Evolutionary conservation across 805 yeast genomes (phyloP).

Genomic region (Naumovozyma dairenensis): DNA sequence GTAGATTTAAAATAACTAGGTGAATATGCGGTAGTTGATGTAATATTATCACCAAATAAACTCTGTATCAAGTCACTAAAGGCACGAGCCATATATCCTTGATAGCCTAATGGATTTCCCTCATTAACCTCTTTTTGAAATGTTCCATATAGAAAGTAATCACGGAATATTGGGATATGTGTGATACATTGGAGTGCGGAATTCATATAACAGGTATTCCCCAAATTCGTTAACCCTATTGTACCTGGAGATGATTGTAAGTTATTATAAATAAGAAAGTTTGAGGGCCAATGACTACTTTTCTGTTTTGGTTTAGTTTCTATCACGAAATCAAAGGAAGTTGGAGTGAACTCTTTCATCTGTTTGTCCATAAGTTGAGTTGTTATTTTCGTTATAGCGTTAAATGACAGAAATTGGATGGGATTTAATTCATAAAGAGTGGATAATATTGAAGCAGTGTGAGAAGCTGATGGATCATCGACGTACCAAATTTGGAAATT

Average conservation of each 20-base stretch:
- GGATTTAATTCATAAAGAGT: conserved; percentile 21
- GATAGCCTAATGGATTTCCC: conserved; percentile 75
- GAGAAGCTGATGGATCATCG: conserved; percentile 7
- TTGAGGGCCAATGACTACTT: conserved; percentile 32
- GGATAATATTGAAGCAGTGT: conserved; percentile 4
- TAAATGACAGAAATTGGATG: conserved; percentile 20
- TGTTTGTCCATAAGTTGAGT: conserved; percentile 9
- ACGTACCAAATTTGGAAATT: conserved; percentile 22
- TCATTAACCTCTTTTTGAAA: conserved; percentile 59
- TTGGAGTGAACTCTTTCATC: conserved; percentile 17
- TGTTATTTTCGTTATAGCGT: conserved; percentile 16
- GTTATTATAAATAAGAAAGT: conserved; percentile 24
- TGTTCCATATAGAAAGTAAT: conserved; percentile 58
- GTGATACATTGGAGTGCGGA: conserved; percentile 84
- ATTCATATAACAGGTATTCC: conserved; percentile 92
- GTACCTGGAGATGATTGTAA: conserved; percentile 36
- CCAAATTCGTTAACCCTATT: conserved; percentile 60
- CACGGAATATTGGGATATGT: conserved; percentile 74
- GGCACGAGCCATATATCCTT: conserved; percentile 69
- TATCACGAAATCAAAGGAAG: conserved; percentile 26
- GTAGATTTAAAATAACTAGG: conserved; percentile 74
- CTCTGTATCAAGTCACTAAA: conserved; percentile 62
- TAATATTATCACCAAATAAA: conserved; percentile 36
- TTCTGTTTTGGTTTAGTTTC: conserved; percentile 24
- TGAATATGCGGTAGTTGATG: conserved; percentile 29